Conservation (phyloP, 139 green algal species). For the Dunaliella sp. region DNA sequence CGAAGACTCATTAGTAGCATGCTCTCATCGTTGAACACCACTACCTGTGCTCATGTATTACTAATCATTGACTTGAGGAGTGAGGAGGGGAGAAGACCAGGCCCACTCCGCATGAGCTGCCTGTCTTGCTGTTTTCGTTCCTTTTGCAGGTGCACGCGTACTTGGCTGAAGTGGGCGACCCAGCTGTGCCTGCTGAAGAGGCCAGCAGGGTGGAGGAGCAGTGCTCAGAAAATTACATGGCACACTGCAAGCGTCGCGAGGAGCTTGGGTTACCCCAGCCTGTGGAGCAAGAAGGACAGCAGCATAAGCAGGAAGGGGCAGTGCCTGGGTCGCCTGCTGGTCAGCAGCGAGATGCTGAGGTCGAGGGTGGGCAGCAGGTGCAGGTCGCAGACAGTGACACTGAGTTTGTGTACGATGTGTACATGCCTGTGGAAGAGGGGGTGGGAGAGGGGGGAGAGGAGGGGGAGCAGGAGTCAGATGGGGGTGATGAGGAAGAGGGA, state of each 20-base stretch:
- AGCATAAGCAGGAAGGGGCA: neutral
- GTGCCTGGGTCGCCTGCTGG: neutral
- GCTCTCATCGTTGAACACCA: too few species aligned
- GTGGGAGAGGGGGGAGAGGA: neutral
- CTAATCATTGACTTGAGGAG: too few species aligned
- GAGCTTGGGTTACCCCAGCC: too few species aligned
- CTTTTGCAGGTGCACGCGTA: neutral
- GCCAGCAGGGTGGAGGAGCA: too few species aligned
- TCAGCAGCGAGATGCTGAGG: neutral
- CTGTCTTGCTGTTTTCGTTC: neutral
- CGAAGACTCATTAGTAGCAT: too few species aligned
- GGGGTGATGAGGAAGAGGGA: neutral
- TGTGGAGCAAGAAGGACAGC: neutral
- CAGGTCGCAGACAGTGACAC: neutral
- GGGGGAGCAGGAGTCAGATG: neutral
- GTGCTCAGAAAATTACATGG: too few species aligned
- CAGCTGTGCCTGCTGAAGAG: too few species aligned
- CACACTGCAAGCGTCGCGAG: too few species aligned
- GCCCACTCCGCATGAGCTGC: too few species aligned
- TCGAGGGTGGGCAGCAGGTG: neutral
- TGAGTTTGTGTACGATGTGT: slow-evolving; percentile 13
- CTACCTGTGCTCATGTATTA: too few species aligned
- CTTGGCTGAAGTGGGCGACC: neutral
- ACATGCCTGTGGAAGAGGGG: neutral
- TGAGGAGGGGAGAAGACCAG: too few species aligned